Evolutionary conservation across 148 eudicot species (phyloP), one percentile per base, ranked within the genome.

Genomic region (Dysphania ambrosioides): DNA sequence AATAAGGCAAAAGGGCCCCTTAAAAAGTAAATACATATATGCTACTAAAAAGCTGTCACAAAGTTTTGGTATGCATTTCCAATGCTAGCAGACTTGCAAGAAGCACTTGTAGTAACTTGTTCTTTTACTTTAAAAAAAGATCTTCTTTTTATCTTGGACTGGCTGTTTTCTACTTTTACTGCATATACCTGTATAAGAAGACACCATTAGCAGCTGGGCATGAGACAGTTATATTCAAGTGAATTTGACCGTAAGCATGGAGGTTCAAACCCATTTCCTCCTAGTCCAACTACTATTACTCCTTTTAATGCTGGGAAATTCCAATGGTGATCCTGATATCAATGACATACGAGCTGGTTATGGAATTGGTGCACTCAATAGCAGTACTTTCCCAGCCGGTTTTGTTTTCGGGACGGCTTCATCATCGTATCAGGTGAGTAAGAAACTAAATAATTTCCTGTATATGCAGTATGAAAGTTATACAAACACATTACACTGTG

Each of bases 341-440:
- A 30, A 21, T 16, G 32, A 0, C 36, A 65, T 71, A 24, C 29
- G 36, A n/a, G 57, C 38, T 31, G 77, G 67, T 68, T 81, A 76
- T 44, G 76, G 79, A 24, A 81, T 81, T 19, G 41, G 31, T 51
- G 44, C 67, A 30, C 80, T 81, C 24, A 78, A 82, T 31, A 71
- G 78, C 13, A 82, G 72, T 51, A 74, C 62, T 40, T 82, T 82
- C 59, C 78, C 85, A 0, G 10, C 68, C 3, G 75, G 75, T 41
- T 79, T 82, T 57, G 12, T 76, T 64, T 82, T 82, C 8, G 85
- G 85, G 40, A 63, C 85, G 11, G 85, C 80, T 40, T 82, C 85
- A 0, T 75, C 85, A 68, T 71, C 85, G 19, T 82, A 82, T 82
- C 85, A 82, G 82, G 85, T 82, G 57, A 24, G 16, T 64, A 40